Percentiles rank a stretch among this genome's conserved stretches.
Conservation (phyloP, 2,329 filamentous ascomycete species). For the Aotearoamyces nothofagi region DNA sequence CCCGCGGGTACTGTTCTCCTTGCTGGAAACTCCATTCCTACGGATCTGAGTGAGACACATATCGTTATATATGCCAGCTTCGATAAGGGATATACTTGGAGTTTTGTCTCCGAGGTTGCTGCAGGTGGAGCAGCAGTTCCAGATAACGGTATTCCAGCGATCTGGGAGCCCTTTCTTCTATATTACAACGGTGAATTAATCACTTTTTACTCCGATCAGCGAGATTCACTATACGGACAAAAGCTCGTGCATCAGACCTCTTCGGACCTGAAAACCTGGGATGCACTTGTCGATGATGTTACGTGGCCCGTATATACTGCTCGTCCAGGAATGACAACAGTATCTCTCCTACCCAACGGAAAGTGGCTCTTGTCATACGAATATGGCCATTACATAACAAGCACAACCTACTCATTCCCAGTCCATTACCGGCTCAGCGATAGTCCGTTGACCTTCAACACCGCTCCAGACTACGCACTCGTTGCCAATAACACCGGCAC, state of each 20-base stretch:
- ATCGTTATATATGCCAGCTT: constrained; percentile 54
- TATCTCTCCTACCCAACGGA: constrained; percentile 36
- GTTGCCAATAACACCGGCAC: constrained; percentile 12
- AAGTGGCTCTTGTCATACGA: constrained; percentile 52
- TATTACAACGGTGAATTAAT: constrained; percentile 43
- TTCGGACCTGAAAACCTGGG: constrained; percentile 44
- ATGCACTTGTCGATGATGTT: constrained; percentile 43
- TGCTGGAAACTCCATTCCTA: constrained; percentile 26
- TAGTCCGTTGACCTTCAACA: constrained; percentile 16
- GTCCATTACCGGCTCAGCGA: constrained; percentile 18
- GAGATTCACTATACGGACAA: constrained; percentile 49
- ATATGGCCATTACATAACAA: constrained; percentile 19
- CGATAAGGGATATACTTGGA: constrained; percentile 46
- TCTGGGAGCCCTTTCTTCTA: constrained; percentile 60
- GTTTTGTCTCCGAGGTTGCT: constrained; percentile 51
- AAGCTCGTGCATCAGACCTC: constrained; percentile 46
- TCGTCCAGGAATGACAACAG: constrained; percentile 53
- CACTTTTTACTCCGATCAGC: constrained; percentile 58
- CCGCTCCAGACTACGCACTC: constrained; percentile 9
- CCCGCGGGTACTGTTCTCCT: constrained; percentile 46
- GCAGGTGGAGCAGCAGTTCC: constrained; percentile 41
- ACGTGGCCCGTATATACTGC: constrained; percentile 44
- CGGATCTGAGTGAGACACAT: constrained; percentile 43
- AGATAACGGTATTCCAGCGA: constrained; percentile 46
- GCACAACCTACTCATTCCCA: constrained; percentile 13